Percentiles rank a stretch among this genome's conserved stretches.
phyloP scores from a whole-genome alignment of 2,329 filamentous ascomycete species.

The Chaetomium sp. region DNA sequence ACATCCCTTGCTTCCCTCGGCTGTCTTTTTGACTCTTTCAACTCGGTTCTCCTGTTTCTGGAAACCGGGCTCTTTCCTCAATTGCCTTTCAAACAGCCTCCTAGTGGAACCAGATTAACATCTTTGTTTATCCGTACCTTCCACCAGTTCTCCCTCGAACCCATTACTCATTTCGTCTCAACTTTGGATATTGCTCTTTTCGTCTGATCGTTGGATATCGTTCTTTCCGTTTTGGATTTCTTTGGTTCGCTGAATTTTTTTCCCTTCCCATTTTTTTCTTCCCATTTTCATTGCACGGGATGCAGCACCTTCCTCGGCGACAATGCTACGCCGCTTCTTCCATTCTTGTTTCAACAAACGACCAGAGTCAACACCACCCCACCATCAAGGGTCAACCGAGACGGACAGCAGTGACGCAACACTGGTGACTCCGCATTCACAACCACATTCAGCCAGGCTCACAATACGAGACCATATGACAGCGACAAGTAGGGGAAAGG shows the following conservation, averaged over 20 bases:
- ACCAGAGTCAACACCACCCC: slow-evolving; percentile 24
- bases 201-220: not conserved
- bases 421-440: slow-evolving; percentile 4
- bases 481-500: not conserved
- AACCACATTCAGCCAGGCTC: slow-evolving; percentile 11
- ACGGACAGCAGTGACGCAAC: slow-evolving; percentile 31
- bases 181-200: not conserved
- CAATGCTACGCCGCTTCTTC: slow-evolving; percentile 31
- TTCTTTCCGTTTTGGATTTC: not conserved
- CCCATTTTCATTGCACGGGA: slow-evolving; percentile 1
- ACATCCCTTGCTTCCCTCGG: slow-evolving; percentile 16
- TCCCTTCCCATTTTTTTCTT: not conserved
- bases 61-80: not conserved
- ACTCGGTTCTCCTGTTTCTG: not conserved
- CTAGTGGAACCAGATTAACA: slow-evolving; percentile 26
- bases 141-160: not conserved
- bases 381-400: slow-evolving; percentile 28
- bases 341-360: slow-evolving; percentile 32
- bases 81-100: slow-evolving; percentile 6
- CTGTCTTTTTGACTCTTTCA: slow-evolving; percentile 11
- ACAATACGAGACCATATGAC: not conserved
- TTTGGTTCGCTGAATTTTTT: not conserved
- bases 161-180: not conserved
- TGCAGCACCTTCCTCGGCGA: slow-evolving; percentile 4
- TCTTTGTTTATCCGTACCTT: slow-evolving; percentile 11